Percentiles rank a stretch among this genome's conserved stretches.
Conservation (phyloP, 768 basidiomycete species). For the Xanthoconium purpureum region DNA sequence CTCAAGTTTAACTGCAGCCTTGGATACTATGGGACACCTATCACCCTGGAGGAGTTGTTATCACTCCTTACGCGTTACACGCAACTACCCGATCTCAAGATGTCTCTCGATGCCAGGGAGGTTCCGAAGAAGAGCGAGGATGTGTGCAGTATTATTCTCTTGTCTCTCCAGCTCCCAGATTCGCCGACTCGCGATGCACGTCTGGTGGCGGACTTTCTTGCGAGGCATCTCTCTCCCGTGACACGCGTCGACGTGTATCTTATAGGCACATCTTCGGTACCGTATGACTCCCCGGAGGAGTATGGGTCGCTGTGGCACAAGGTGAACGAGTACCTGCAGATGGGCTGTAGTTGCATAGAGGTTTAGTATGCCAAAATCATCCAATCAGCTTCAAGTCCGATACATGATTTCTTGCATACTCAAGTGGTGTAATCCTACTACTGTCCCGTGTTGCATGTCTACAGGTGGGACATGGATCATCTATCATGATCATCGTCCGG, state of each 20-base stretch:
- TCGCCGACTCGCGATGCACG: background rate
- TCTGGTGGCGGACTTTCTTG: background rate
- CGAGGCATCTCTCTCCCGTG: background rate
- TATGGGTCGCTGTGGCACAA: background rate
- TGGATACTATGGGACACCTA: background rate
- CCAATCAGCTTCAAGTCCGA: too few species aligned
- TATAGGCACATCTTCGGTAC: background rate
- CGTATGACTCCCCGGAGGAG: background rate
- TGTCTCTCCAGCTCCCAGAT: background rate
- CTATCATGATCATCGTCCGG: too few species aligned
- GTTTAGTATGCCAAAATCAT: too few species aligned
- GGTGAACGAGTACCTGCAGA: background rate
- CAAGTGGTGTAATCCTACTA: too few species aligned
- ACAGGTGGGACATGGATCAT: too few species aligned
- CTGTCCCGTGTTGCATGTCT: too few species aligned
- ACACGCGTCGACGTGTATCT: background rate
- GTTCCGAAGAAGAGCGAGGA: background rate
- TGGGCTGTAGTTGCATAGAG: too few species aligned
- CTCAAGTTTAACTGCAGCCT: background rate
- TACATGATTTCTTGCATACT: too few species aligned
- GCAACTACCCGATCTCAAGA: background rate
- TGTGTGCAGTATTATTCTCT: background rate
- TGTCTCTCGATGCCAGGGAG: background rate
- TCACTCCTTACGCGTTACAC: background rate
- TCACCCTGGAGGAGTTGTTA: background rate